These are phyloP conservation scores for Cordyceps tenuipes DNA, from an alignment of 2,329 filamentous ascomycete species.

Conservation along the genomic window DNA sequence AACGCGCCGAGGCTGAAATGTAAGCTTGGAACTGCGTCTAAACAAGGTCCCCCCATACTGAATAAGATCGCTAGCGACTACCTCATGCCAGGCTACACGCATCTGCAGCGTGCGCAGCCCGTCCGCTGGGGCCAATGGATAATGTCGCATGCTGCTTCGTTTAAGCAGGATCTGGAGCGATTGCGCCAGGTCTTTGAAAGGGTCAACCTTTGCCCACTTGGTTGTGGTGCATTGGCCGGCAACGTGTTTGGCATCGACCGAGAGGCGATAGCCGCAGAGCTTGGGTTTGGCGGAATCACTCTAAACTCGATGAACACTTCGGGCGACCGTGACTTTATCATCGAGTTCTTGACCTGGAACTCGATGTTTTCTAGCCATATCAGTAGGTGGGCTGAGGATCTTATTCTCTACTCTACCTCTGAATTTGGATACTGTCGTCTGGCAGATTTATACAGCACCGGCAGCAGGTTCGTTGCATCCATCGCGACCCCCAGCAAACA, in stretches of 20 bases:
- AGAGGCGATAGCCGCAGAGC: slow-evolving; percentile 41
- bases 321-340: slow-evolving; percentile 63
- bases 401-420: slow-evolving; percentile 40
- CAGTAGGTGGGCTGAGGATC: slow-evolving; percentile 67
- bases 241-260: slow-evolving; percentile 24
- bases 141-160: slow-evolving; percentile 63
- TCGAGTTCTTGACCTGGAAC: slow-evolving; percentile 65
- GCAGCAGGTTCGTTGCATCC: too few species aligned
- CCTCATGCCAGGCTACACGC: slow-evolving; percentile 84
- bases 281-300: slow-evolving; percentile 61
- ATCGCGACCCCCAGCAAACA: slow-evolving; percentile 18
- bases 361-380: slow-evolving; percentile 63
- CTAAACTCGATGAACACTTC: slow-evolving; percentile 65
- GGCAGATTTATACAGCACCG: slow-evolving; percentile 58
- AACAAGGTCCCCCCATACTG: slow-evolving; percentile 9
- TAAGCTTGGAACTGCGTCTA: slow-evolving; percentile 12
- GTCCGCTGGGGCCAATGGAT: slow-evolving; percentile 79
- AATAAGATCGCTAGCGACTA: slow-evolving; percentile 35
- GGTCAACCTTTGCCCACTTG: slow-evolving; percentile 58
- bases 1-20: slow-evolving; percentile 65
- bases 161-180: slow-evolving; percentile 67
- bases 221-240: slow-evolving; percentile 19
- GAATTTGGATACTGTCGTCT: slow-evolving; percentile 71
- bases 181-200: slow-evolving; percentile 63
- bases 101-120: slow-evolving; percentile 73